Base-by-base conservation (phyloP, 192 early-diverging fungal species). In the Pilaira anomala region DNA sequence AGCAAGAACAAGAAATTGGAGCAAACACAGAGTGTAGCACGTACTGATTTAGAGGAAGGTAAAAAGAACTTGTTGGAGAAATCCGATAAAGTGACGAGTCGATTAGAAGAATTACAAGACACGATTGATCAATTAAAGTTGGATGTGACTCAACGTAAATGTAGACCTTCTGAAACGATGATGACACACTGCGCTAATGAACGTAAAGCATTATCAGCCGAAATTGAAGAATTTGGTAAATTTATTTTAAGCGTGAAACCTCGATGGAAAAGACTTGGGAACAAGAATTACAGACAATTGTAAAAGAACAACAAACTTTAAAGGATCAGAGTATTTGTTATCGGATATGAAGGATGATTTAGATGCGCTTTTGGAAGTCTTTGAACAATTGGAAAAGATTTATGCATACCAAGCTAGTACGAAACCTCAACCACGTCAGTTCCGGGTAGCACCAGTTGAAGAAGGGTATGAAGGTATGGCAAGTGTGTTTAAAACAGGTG, bases 221-320 rank as follows among this genome's bases (percentile, higher is more conserved):
- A 85, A 24, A 80, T 85, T 14, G 60, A 68, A 13, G 74, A 78
- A 24, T 79, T 90, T 11, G 66, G 84, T 1, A 53, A 73, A 19
- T 83, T 81, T 45, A 88, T 93, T 42, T 71, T 76, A 48, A 79
- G 83, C 0, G 76, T 85, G 12, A 78, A 87, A 41, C 77, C 85
- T n/a, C 78, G 79, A 6, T 91, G 90, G 90, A 91, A 91, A 85
- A 85, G 72, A 88, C 83, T 1, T 93, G 91, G 91, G 90, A 91
- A 65, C 84, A 85, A 8, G 91, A 93, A 68, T 68, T 93, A 45
- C 88, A 93, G 59, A 87, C 78, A 28, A 88, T 93, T 55, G 75
- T 93, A 21, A 83, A 85, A 56, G 91, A 93, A 60, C 90, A 93
- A 66, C 73, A 83, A 65, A 87, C 89, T 49, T 76, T 91, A 64